Evolutionary conservation across 2,329 filamentous ascomycete genomes (phyloP).

Genomic region (Coniochaeta sp.): DNA sequence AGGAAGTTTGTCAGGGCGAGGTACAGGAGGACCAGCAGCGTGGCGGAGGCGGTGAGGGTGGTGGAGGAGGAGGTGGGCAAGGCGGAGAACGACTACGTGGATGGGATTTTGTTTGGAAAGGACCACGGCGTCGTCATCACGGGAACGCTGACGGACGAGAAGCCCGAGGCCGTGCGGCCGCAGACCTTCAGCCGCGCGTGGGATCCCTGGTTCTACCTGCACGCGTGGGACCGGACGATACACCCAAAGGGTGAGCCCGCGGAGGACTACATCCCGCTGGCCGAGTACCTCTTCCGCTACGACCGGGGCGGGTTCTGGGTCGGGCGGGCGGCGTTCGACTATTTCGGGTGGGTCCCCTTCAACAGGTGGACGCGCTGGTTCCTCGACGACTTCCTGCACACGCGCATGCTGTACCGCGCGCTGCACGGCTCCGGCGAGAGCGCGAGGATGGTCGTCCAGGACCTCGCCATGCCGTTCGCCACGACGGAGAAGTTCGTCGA

Average conservation of each 20-base stretch:
- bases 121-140: slow-evolving; percentile 60
- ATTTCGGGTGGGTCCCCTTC: slow-evolving; percentile 60
- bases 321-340: slow-evolving; percentile 54
- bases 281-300: slow-evolving; percentile 71
- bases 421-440: slow-evolving; percentile 61
- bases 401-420: slow-evolving; percentile 66
- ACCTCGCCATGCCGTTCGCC: slow-evolving; percentile 51
- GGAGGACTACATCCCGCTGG: slow-evolving; percentile 50
- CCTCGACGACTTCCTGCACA: slow-evolving; percentile 66
- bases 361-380: slow-evolving; percentile 58
- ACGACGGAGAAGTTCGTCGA: slow-evolving; percentile 42
- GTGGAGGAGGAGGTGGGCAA: slow-evolving; percentile 39
- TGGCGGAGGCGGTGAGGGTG: slow-evolving; percentile 37
- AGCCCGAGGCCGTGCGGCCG: slow-evolving; percentile 23
- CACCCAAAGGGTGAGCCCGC: slow-evolving; percentile 8
- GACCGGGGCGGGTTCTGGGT: slow-evolving; percentile 73
- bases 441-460: slow-evolving; percentile 61
- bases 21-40: slow-evolving; percentile 47
- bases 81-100: slow-evolving; percentile 58
- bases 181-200: slow-evolving; percentile 50
- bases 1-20: slow-evolving; percentile 54
- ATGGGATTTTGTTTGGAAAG: slow-evolving; percentile 60
- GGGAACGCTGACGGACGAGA: slow-evolving; percentile 37
- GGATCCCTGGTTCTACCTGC: slow-evolving; percentile 74
- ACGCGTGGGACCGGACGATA: slow-evolving; percentile 36